Evolutionary conservation across 1,284 basidiomycete genomes (phyloP).

Genomic region (Mycena citricolor): DNA sequence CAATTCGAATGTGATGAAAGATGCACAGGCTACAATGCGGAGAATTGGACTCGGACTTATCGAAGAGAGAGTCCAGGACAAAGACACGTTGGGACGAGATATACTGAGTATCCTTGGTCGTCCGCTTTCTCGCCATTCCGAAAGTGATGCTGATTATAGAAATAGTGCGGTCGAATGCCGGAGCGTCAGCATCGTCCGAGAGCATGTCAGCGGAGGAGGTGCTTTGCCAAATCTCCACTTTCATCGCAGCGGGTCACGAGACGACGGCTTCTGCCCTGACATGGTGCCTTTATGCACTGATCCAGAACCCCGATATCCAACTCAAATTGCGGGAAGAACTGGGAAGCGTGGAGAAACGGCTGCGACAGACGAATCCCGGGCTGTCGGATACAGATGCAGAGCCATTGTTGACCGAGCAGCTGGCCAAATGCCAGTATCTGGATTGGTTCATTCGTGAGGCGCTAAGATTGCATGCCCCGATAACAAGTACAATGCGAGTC

Average conservation of each 20-base stretch:
- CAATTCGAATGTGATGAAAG: constrained; percentile 42
- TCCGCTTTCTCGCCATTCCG: constrained; percentile 2
- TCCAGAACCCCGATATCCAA: constrained; percentile 54
- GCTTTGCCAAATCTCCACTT: constrained; percentile 75
- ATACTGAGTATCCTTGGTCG: constrained; percentile 56
- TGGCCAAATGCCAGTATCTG: constrained; percentile 35
- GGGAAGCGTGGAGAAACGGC: constrained; percentile 24
- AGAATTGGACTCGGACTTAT: constrained; percentile 60
- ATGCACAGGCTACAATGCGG: constrained; percentile 49
- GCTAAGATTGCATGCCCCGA: constrained; percentile 64
- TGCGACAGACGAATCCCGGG: constrained; percentile 20
- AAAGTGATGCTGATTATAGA: constrained; percentile 1
- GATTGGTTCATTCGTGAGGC: constrained; percentile 61
- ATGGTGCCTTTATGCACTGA: constrained; percentile 73
- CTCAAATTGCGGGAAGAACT: constrained; percentile 56
- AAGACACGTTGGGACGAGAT: constrained; percentile 35
- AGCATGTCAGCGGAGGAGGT: constrained; percentile 66
- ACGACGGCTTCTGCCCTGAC: constrained; percentile 62
- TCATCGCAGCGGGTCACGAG: constrained; percentile 70
- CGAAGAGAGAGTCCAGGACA: constrained; percentile 43
- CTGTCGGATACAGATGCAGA: constrained; percentile 18
- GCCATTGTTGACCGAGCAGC: constrained; percentile 27
- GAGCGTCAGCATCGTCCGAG: constrained; percentile 47
- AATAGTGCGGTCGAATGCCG: constrained; percentile 61
- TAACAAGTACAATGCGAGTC: constrained; percentile 64